Conservation (phyloP, 805 yeast species). For the Monosporozyma yasuniensis region DNA sequence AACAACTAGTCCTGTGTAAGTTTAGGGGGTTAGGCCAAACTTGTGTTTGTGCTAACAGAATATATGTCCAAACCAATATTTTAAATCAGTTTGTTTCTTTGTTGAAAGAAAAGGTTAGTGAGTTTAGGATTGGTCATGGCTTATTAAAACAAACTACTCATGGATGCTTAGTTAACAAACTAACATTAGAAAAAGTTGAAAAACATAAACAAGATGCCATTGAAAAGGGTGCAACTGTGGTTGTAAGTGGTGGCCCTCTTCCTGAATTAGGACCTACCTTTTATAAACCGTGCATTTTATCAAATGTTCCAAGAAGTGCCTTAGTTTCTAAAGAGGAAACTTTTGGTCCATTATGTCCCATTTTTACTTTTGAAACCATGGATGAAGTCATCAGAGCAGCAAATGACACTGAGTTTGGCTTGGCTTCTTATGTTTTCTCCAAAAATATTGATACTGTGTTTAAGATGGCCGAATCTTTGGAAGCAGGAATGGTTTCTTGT, state of each 20-base stretch:
- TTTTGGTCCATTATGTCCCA: slow-evolving; percentile 57
- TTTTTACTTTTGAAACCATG: slow-evolving; percentile 43
- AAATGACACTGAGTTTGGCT: slow-evolving; percentile 47
- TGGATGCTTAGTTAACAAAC: slow-evolving; percentile 47
- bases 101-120: slow-evolving; percentile 37
- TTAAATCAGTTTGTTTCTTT: slow-evolving; percentile 40
- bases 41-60: slow-evolving; percentile 54
- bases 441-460: slow-evolving; percentile 42
- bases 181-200: slow-evolving; percentile 45
- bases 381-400: slow-evolving; percentile 47
- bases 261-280: slow-evolving; percentile 43
- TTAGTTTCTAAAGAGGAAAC: slow-evolving; percentile 49
- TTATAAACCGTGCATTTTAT: slow-evolving; percentile 46
- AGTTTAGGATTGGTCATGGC: slow-evolving; percentile 50
- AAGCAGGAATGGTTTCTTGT: slow-evolving; percentile 58
- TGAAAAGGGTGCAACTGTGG: slow-evolving; percentile 43
- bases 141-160: slow-evolving; percentile 43
- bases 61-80: slow-evolving; percentile 45
- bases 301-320: slow-evolving; percentile 43
- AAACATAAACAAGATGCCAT: slow-evolving; percentile 47
- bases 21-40: slow-evolving; percentile 59
- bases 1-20: slow-evolving; percentile 44
- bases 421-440: slow-evolving; percentile 53
- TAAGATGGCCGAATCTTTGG: slow-evolving; percentile 47
- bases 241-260: slow-evolving; percentile 44